phyloP scores from a whole-genome alignment of 2,329 filamentous ascomycete genomes.

The Neurospora sp. region DNA sequence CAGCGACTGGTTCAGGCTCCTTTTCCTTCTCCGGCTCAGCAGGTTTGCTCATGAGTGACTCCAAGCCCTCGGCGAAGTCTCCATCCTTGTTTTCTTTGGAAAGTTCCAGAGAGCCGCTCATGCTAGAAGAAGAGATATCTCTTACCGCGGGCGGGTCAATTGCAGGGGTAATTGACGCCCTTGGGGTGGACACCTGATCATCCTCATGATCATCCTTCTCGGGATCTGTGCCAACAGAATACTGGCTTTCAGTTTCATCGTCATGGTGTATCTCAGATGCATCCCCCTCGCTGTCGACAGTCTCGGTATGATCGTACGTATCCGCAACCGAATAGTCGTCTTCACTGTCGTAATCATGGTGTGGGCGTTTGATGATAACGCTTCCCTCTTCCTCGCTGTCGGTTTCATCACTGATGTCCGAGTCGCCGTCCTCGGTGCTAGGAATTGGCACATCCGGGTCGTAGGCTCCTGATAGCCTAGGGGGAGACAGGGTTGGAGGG shows the following conservation, averaged over 20 bases:
- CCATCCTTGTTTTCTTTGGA: conserved; percentile 13
- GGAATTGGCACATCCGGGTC: conserved; percentile 89
- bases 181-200: conserved; percentile 43
- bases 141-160: conserved; percentile 12
- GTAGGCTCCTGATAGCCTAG: conserved; percentile 47
- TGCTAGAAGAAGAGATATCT: background rate
- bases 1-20: conserved; percentile 24
- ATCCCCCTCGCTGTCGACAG: conserved; percentile 20
- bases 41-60: conserved; percentile 33
- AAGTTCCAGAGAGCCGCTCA: conserved; percentile 4
- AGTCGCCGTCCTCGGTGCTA: conserved; percentile 58
- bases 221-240: conserved; percentile 33
- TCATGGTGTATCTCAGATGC: conserved; percentile 20
- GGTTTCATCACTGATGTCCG: conserved; percentile 43
- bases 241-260: conserved; percentile 44
- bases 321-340: conserved; percentile 61
- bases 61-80: conserved; percentile 32
- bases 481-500: conserved; percentile 46
- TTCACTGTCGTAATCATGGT: conserved; percentile 44
- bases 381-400: conserved; percentile 43
- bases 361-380: conserved; percentile 56
- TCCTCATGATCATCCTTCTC: conserved; percentile 24
- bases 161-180: conserved; percentile 30
- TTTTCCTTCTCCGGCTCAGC: conserved; percentile 29
- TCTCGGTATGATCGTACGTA: conserved; percentile 46